Conservation (phyloP, 352 stramenopile genomes). For the Phytophthora ramorum region DNA sequence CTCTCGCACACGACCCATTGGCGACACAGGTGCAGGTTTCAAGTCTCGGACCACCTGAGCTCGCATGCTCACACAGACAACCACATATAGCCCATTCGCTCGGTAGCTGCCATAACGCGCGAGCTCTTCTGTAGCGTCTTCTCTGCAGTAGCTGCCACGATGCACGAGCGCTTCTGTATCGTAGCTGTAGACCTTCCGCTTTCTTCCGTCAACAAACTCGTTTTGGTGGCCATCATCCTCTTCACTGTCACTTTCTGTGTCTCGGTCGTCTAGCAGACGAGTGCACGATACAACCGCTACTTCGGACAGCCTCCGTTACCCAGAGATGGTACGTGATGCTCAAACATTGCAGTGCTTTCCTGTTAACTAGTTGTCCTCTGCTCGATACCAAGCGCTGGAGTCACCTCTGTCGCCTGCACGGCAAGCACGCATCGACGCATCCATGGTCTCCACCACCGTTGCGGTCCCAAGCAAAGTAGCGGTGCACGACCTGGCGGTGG, state of each 20-base stretch:
- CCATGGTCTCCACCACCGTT: slow-evolving; percentile 20
- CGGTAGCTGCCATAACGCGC: slow-evolving; percentile 68
- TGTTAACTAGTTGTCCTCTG: background rate
- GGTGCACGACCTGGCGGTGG: slow-evolving; percentile 25
- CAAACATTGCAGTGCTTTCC: background rate
- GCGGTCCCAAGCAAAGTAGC: slow-evolving; percentile 49
- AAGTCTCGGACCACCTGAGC: slow-evolving; percentile 44
- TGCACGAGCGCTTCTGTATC: too few relatives aligned
- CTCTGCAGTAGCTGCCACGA: too few relatives aligned
- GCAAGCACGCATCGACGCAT: slow-evolving; percentile 14
- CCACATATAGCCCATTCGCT: slow-evolving; percentile 56
- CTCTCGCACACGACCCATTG: slow-evolving; percentile 54
- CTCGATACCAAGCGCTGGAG: background rate
- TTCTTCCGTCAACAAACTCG: background rate
- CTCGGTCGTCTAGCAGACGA: slow-evolving; percentile 48
- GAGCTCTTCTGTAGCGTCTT: slow-evolving; percentile 51
- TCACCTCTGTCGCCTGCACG: slow-evolving; percentile 27
- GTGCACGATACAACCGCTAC: slow-evolving; percentile 46
- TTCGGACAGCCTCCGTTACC: background rate
- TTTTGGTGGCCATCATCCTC: slow-evolving; percentile 1
- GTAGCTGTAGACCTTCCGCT: too few relatives aligned
- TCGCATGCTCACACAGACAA: slow-evolving; percentile 64
- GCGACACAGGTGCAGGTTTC: slow-evolving; percentile 25
- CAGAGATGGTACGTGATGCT: background rate
- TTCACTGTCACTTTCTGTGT: slow-evolving; percentile 30